phyloP scores from a whole-genome alignment of 352 stramenopile genomes.

The Pythium volutum region DNA sequence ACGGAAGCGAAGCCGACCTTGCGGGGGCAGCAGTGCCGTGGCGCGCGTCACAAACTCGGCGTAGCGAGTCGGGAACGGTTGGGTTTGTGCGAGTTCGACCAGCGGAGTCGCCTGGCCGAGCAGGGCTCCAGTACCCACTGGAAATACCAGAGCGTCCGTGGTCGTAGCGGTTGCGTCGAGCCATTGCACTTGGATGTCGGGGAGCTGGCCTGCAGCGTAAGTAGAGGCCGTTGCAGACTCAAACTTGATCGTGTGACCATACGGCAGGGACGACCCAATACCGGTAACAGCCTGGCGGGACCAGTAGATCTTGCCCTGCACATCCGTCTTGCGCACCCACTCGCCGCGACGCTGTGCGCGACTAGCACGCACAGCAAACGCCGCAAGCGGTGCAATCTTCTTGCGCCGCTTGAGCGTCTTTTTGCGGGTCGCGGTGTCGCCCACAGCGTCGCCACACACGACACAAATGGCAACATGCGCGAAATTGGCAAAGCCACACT shows the following conservation, averaged over 20 bases:
- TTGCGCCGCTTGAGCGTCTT: slow-evolving; percentile 15
- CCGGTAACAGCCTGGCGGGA: slow-evolving; percentile 1
- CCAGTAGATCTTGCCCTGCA: slow-evolving; percentile 26
- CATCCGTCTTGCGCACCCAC: slow-evolving; percentile 26
- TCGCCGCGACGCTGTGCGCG: slow-evolving; percentile 12
- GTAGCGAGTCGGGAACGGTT: slow-evolving; percentile 21
- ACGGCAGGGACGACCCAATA: background rate
- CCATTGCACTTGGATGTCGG: slow-evolving; percentile 8
- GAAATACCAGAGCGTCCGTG: slow-evolving; percentile 6
- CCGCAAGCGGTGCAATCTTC: background rate
- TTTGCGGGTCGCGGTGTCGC: slow-evolving; percentile 5
- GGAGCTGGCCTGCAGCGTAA: background rate
- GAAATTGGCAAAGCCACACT: slow-evolving; percentile 18
- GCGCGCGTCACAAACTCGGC: slow-evolving; percentile 17
- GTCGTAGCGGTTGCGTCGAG: background rate
- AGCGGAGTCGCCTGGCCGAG: background rate
- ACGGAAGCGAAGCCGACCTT: background rate
- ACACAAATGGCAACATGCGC: slow-evolving; percentile 6
- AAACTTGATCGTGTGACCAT: background rate
- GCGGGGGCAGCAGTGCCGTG: background rate
- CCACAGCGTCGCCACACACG: slow-evolving; percentile 7
- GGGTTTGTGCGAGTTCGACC: background rate
- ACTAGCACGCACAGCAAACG: background rate
- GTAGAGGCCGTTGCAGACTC: background rate
- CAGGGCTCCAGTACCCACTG: background rate